phyloP scores from a whole-genome alignment of 805 yeast species.

The Komagataella mondaviorum region DNA sequence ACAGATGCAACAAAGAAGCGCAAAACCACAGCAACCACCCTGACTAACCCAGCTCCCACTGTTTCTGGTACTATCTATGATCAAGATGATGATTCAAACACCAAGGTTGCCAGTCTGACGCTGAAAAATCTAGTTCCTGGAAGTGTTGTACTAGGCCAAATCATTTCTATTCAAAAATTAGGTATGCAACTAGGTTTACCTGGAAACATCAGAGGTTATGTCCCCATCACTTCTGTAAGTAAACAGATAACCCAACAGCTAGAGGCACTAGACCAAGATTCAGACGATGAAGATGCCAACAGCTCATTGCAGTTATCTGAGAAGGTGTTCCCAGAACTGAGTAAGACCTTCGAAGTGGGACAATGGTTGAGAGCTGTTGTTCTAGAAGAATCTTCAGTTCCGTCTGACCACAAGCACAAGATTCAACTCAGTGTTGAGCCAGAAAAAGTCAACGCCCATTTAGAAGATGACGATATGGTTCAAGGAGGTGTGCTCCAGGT shows the following conservation, averaged over 20 bases:
- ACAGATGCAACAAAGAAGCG: constrained; percentile 27
- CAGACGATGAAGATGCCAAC: constrained; percentile 17
- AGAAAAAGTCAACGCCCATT: constrained; percentile 42
- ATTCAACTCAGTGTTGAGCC: constrained; percentile 70
- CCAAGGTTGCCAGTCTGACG: constrained; percentile 18
- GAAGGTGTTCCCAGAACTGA: constrained; percentile 42
- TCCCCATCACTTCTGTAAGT: constrained; percentile 64
- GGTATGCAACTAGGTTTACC: constrained; percentile 66
- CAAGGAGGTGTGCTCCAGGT: constrained; percentile 62
- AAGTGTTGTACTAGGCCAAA: constrained; percentile 64
- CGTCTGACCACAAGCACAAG: constrained; percentile 35
- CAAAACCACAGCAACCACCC: constrained; percentile 3
- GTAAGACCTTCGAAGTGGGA: constrained; percentile 47
- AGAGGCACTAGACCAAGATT: constrained; percentile 41
- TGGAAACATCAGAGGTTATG: constrained; percentile 68
- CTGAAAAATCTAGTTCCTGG: constrained; percentile 61
- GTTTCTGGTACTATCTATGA: constrained; percentile 11
- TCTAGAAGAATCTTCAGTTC: constrained; percentile 29
- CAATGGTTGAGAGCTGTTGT: constrained; percentile 82
- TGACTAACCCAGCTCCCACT: constrained; percentile 11
- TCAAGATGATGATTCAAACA: constrained; percentile 3
- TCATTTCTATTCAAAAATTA: constrained; percentile 41
- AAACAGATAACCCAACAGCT: constrained; percentile 42
- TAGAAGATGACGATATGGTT: constrained; percentile 53
- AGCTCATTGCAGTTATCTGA: constrained; percentile 7